phyloP scores from a whole-genome alignment of 2,329 filamentous ascomycete genomes.

The Aspergillus viridinutans region DNA sequence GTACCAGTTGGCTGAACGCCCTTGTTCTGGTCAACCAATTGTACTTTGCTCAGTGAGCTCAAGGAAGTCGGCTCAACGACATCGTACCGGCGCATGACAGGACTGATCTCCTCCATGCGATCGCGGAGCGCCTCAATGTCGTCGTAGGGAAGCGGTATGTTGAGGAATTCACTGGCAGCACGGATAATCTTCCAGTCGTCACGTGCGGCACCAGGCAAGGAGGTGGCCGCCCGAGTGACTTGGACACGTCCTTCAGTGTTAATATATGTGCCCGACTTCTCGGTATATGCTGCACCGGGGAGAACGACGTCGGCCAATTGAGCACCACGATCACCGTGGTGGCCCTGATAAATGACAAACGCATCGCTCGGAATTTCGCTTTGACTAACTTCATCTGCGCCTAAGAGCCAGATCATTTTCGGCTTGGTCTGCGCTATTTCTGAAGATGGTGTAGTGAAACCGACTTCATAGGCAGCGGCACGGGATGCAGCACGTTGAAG shows the following conservation, averaged over 20 bases:
- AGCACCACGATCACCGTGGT: constrained; percentile 91
- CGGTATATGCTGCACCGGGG: constrained; percentile 91
- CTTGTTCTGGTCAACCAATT: constrained; percentile 96
- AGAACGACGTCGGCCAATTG: constrained; percentile 91
- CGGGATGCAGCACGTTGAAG: constrained; percentile 91
- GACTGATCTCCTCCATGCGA: constrained; percentile 92
- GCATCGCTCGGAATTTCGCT: constrained; percentile 90
- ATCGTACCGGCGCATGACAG: constrained; percentile 84
- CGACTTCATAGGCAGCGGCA: constrained; percentile 90
- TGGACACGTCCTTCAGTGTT: constrained; percentile 98
- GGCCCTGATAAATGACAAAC: constrained; percentile 96
- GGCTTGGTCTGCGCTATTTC: constrained; percentile 78
- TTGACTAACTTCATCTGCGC: constrained; percentile 83
- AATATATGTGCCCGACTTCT: constrained; percentile 93
- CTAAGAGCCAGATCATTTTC: constrained; percentile 95
- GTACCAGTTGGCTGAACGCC: constrained; percentile 67
- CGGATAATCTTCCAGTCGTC: constrained; percentile 99
- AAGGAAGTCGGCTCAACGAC: constrained; percentile 78
- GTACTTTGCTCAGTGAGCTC: constrained; percentile 77
- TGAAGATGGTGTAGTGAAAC: constrained; percentile 81
- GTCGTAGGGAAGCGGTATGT: constrained; percentile 82
- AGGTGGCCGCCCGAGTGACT: constrained; percentile 84
- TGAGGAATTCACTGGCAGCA: constrained; percentile 86
- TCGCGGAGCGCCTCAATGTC: constrained; percentile 85
- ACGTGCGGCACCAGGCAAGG: constrained; percentile 80